These are phyloP conservation scores for Jimgerdemannia lactiflua DNA, from an alignment of 192 early-diverging fungal species.

Conservation along the genomic window DNA sequence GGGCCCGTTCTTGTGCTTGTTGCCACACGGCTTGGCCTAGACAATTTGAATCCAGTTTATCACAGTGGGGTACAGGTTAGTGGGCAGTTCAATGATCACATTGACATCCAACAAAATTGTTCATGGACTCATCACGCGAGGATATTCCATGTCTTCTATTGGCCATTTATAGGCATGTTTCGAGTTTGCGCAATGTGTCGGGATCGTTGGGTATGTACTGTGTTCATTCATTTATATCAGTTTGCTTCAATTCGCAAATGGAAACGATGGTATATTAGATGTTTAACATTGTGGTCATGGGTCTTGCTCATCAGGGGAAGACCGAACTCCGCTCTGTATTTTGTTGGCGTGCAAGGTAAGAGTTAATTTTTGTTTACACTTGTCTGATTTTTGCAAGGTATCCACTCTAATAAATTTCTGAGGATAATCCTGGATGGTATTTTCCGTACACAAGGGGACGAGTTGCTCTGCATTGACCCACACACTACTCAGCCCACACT, in stretches of 20 bases:
- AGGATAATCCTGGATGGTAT: too few relatives aligned
- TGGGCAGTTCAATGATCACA: too few relatives aligned
- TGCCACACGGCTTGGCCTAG: conserved; percentile 78
- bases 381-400: too few relatives aligned
- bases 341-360: conserved; percentile 77
- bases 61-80: conserved; percentile 31
- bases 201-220: conserved; percentile 74
- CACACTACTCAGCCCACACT: conserved; percentile 70
- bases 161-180: conserved; percentile 65
- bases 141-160: too few relatives aligned
- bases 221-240: too few relatives aligned
- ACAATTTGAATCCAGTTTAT: conserved; percentile 81
- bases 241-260: too few relatives aligned
- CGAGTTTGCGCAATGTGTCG: conserved; percentile 66
- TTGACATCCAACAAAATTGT: too few relatives aligned
- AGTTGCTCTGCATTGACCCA: conserved; percentile 86
- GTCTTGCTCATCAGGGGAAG: conserved; percentile 51
- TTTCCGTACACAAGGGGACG: conserved; percentile 41
- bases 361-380: too few relatives aligned
- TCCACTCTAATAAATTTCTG: too few relatives aligned
- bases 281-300: background rate
- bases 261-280: too few relatives aligned
- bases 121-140: conserved; percentile 19
- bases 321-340: conserved; percentile 87
- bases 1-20: conserved; percentile 72